Base-by-base conservation (phyloP, 352 stramenopile genomes). In the Globisporangium solare region DNA sequence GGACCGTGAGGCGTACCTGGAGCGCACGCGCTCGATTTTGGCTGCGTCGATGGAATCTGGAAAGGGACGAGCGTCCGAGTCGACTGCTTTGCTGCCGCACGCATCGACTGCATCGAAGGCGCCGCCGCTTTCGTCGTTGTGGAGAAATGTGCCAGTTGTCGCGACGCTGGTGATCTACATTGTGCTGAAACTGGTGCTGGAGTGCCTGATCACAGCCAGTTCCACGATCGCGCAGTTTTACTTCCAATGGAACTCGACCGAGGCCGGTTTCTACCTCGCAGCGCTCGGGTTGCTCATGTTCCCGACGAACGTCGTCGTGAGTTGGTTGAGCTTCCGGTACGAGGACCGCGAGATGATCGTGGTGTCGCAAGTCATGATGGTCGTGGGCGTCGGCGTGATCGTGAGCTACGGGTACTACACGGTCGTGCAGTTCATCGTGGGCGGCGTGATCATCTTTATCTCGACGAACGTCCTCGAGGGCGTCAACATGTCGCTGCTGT, bases 281-380 rank as follows among this genome's bases (percentile, higher is more conserved):
- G 75, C 87, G 21, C 65, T 97, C 14, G 90, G 88, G 8, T 66
- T 96, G 41, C 73, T 97, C 45, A 96, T 97, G 83, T 96, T 98
- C 60, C 93, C 93, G 17, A 93, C 86, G 35, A 98, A 97, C 58
- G 74, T 94, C 47, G 64, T 92, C 17, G 88, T 98, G 20, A 90
- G 88, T 46, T 89, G 83, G 63, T 75, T 97, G 50, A 94, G 85
- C 61, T 84, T 87, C 54, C 80, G 75, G 17, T 97, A 96, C 56
- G 87, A 97, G 61, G 91, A 98, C 74, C 77, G 90, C 21, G 88
- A 97, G 67, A 75, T 98, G 58, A 96, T 98, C 48, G 57, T 97
- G 50, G 63, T 77, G 10, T 94, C 85, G 1, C 75, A 97, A 64
- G 53, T 84, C 1, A 54, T 92, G n/a, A 97, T 97, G 86, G 66